Evolutionary conservation across 805 yeast species (phyloP), one percentile per base, ranked within the genome.

Genomic region (Pichia heedii): DNA sequence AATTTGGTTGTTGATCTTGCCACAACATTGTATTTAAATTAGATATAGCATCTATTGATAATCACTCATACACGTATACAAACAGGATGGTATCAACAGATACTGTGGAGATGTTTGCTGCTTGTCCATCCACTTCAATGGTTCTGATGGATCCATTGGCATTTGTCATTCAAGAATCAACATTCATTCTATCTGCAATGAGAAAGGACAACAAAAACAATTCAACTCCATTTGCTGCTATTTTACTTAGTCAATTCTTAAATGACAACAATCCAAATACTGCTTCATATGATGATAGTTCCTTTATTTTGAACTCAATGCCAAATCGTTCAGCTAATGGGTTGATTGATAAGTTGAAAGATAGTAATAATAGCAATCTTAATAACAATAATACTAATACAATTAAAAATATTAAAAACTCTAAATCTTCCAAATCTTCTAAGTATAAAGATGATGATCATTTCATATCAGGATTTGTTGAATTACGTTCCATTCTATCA

Each of bases 91-190:
- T 16, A 9, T 19, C 36, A 11, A n/a, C n/a, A 21, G 37, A 20
- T 22, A 21, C 35, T n/a, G n/a, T n/a, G 18, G 21, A 18, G 35
- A 33, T 21, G 18, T 19, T 18, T 12, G 35, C 8, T 10, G 6
- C 35, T 18, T 16, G 5, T 2, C 9, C 9, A 16, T 13, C 7
- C 32, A 29, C 18, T 15, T 29, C 32, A 29, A 29, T 29, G 32
- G 33, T 10, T 15, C n/a, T 44, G 13, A 84, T 41, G 89, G 85
- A 61, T 84, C 94, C 52, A n/a, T 22, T 82, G 44, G 83, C 94
- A 2, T 77, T 90, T 52, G 83, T 87, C 51, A 79, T 87, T 48
- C 84, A 84, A 57, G 97, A 93, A 66, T 87, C 96, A 61, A 83
- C 86, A 56, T 73, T 81, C 45, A 75, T 93, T 41, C 77, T 90